Percentiles rank a stretch among this genome's conserved stretches.
Conservation (phyloP, 257 asterid genomes). For the Solanum etuberosum region DNA sequence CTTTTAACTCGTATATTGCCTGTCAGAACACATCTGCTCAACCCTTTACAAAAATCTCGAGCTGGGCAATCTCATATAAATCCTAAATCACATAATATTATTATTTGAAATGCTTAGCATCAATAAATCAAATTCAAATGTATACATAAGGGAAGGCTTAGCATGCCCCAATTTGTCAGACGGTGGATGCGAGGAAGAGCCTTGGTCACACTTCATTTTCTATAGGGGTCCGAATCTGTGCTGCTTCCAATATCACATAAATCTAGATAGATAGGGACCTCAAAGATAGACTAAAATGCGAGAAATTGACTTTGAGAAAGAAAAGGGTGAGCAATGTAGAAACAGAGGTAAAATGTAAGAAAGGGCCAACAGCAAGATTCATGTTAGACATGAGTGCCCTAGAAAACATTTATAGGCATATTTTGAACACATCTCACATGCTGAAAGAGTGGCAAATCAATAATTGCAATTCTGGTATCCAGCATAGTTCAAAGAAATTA, state of each 20-base stretch:
- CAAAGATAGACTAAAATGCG: not conserved
- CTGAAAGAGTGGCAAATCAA: not conserved
- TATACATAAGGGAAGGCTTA: not conserved
- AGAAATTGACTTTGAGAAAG: not conserved
- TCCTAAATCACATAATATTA: not conserved
- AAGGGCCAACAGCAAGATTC: not conserved
- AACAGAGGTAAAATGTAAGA: not conserved
- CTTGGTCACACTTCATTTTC: not conserved
- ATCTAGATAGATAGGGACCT: not conserved
- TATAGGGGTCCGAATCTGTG: not conserved
- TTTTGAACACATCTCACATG: not conserved
- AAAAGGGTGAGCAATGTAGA: not conserved
- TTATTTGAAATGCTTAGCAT: not conserved
- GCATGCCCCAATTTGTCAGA: not conserved
- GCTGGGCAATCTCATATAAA: not conserved
- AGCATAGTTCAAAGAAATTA: constrained; percentile 1
- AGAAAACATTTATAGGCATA: not conserved
- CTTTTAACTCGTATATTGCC: not conserved
- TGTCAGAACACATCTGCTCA: not conserved
- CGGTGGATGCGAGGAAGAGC: not conserved
- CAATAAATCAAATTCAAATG: not conserved
- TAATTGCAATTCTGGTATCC: not conserved
- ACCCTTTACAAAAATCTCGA: not conserved
- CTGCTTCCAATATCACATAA: not conserved
- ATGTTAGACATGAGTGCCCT: not conserved